Evolutionary conservation across 2,329 filamentous ascomycete genomes (phyloP).

Genomic region (Fusarium globosum): DNA sequence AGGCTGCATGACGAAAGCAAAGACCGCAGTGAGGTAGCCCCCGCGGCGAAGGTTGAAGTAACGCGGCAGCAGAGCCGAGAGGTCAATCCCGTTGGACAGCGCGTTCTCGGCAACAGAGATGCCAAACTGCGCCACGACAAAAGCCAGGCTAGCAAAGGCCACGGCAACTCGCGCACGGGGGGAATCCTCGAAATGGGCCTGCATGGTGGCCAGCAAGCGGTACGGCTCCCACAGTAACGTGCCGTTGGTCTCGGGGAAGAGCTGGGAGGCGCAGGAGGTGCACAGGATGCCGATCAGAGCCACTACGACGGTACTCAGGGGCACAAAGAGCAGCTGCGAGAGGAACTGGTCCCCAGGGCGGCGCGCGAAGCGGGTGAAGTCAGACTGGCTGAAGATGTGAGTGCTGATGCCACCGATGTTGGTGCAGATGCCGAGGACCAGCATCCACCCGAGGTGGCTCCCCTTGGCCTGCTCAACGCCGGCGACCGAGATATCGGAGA

Average conservation of each 20-base stretch:
- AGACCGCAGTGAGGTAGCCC: not conserved
- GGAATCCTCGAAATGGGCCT: not conserved
- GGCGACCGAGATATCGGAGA: not conserved
- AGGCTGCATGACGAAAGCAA: not conserved
- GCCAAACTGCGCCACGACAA: not conserved
- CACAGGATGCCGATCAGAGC: not conserved
- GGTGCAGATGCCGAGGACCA: not conserved
- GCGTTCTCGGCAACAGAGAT: not conserved
- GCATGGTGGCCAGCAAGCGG: not conserved
- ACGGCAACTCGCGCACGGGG: not conserved
- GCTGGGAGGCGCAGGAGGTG: not conserved
- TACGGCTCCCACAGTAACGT: not conserved
- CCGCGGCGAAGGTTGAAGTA: not conserved
- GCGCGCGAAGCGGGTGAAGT: not conserved
- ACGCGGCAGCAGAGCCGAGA: not conserved
- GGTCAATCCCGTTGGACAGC: not conserved
- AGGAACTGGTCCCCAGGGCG: not conserved
- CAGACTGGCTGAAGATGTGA: not conserved
- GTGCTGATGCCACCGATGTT: not conserved
- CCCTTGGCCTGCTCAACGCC: not conserved
- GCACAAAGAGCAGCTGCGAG: not conserved
- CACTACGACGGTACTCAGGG: not conserved
- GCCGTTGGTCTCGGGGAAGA: not conserved
- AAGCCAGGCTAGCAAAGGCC: not conserved
- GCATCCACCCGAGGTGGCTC: not conserved